phyloP scores from a whole-genome alignment of 371 early-diverging fungal species.

The Vairimorpha necatrix region DNA sequence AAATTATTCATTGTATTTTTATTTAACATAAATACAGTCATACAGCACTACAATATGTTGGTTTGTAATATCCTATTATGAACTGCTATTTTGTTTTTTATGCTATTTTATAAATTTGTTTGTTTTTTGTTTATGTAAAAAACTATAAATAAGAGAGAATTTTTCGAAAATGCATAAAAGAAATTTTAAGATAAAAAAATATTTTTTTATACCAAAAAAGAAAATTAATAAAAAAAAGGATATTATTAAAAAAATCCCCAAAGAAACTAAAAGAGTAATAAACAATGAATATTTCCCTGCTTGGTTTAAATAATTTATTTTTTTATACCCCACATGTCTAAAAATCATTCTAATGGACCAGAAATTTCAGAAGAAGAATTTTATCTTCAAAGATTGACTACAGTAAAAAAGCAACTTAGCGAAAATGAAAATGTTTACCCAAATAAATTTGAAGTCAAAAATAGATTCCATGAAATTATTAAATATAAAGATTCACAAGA shows the following conservation, averaged over 20 bases:
- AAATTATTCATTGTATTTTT: too few relatives aligned
- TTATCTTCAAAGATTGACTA: constrained; percentile 36
- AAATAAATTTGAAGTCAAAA: constrained; percentile 54
- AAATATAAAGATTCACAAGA: neutral
- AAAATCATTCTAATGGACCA: neutral
- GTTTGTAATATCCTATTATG: too few relatives aligned
- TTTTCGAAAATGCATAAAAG: neutral
- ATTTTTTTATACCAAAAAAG: too few relatives aligned
- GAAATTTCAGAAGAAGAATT: constrained; percentile 53
- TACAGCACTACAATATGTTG: too few relatives aligned
- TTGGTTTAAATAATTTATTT: neutral
- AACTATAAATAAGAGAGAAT: neutral
- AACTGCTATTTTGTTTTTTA: too few relatives aligned
- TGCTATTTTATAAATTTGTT: too few relatives aligned
- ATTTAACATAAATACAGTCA: too few relatives aligned
- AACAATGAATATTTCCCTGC: neutral
- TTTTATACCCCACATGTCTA: constrained; percentile 16
- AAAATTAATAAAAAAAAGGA: neutral
- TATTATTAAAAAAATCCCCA: too few relatives aligned
- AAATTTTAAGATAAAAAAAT: too few relatives aligned
- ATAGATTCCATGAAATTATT: constrained; percentile 45
- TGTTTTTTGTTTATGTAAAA: too few relatives aligned
- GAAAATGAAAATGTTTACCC: constrained; percentile 49
- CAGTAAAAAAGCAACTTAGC: constrained; percentile 9
- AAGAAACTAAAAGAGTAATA: neutral